Conservation (phyloP, 768 basidiomycete species). For the Symmetrospora coprosmae region DNA sequence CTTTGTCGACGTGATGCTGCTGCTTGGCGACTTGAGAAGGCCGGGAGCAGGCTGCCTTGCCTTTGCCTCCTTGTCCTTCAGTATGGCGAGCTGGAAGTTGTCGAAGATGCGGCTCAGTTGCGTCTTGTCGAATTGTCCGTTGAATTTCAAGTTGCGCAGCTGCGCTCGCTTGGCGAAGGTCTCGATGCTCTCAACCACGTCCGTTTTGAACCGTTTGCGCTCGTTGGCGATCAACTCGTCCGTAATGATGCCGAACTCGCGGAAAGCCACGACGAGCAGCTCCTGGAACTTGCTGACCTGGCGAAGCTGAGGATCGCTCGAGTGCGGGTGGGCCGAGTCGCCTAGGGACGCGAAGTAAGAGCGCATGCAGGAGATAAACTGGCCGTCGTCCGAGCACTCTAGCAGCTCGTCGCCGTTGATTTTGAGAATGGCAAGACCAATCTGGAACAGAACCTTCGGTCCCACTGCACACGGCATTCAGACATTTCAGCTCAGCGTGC, state of each 20-base stretch:
- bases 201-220: conserved; percentile 66
- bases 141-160: conserved; percentile 64
- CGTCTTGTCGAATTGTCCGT: conserved; percentile 72
- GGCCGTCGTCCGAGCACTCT: conserved; percentile 88
- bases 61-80: conserved; percentile 24
- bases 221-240: conserved; percentile 84
- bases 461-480: conserved; percentile 71
- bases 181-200: conserved; percentile 85
- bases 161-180: conserved; percentile 83
- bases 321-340: conserved; percentile 81
- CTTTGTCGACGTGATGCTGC: not conserved
- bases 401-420: conserved; percentile 88
- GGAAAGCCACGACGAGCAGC: conserved; percentile 80
- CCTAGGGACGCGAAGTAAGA: conserved; percentile 87
- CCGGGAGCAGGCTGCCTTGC: not conserved
- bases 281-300: conserved; percentile 97
- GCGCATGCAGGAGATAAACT: conserved; percentile 93
- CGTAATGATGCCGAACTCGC: conserved; percentile 81
- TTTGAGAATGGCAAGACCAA: conserved; percentile 81
- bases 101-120: conserved; percentile 83
- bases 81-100: conserved; percentile 37
- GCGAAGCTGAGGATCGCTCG: conserved; percentile 70
- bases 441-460: conserved; percentile 94
- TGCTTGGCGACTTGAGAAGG: conserved; percentile 19
- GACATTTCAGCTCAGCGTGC: not conserved